phyloP scores from a whole-genome alignment of 2,329 filamentous ascomycete species.

The Curvularia spicifera region DNA sequence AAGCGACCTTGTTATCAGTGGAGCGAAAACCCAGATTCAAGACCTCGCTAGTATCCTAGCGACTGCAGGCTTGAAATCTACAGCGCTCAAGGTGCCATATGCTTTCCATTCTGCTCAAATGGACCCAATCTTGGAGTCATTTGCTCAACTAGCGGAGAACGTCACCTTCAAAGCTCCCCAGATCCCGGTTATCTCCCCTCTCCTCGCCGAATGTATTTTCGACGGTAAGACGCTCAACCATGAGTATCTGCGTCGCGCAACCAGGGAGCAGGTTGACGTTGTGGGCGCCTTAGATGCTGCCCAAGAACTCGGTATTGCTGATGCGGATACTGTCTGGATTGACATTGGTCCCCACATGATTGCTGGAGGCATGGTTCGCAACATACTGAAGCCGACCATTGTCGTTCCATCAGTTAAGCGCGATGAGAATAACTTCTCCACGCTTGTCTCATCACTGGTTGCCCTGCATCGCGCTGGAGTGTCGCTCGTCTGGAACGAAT shows the following conservation, averaged over 20 bases:
- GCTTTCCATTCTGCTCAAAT: constrained; percentile 35
- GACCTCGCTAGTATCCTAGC: constrained; percentile 1
- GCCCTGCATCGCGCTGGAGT: background rate
- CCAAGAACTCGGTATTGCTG: background rate
- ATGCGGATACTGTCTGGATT: constrained; percentile 1
- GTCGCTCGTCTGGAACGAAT: background rate
- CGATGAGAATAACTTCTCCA: background rate
- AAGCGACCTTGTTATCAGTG: constrained; percentile 37
- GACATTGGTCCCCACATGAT: constrained; percentile 1
- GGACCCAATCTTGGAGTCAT: constrained; percentile 53
- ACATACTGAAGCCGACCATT: background rate
- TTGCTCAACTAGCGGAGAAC: constrained; percentile 29
- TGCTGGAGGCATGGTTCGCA: background rate
- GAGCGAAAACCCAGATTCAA: constrained; percentile 21
- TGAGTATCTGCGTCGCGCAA: constrained; percentile 1
- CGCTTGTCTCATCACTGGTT: background rate
- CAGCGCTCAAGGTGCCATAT: constrained; percentile 21
- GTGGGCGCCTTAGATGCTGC: background rate
- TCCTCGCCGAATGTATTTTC: constrained; percentile 52
- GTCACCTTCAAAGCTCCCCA: constrained; percentile 16
- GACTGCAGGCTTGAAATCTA: constrained; percentile 4
- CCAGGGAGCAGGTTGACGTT: constrained; percentile 1
- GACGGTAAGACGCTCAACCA: background rate
- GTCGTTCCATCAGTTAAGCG: constrained; percentile 1
- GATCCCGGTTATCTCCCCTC: constrained; percentile 50